Percentiles rank a stretch among this genome's conserved stretches.
These are phyloP conservation scores for Cynanchum wilfordii DNA, from an alignment of 257 asterid species.

Conservation along the genomic window DNA sequence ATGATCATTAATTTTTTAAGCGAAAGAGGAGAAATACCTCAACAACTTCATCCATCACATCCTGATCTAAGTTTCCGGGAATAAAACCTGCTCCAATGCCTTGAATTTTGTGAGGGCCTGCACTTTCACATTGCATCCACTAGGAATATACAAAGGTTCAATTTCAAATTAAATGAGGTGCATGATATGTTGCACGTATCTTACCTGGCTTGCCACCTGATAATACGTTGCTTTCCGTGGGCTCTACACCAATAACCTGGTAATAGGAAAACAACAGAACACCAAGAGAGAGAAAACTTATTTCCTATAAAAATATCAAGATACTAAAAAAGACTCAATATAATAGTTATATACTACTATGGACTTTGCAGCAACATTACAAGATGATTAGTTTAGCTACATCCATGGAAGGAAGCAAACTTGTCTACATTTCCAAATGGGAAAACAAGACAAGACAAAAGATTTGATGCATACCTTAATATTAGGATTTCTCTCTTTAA, in stretches of 20 bases:
- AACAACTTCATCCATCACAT: slow-evolving; percentile 91
- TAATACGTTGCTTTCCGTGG: slow-evolving; percentile 81
- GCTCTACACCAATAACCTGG: slow-evolving; percentile 94
- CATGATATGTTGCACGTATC: slow-evolving; percentile 30
- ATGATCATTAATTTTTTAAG: slow-evolving; percentile 3
- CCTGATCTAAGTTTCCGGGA: slow-evolving; percentile 88
- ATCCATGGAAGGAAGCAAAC: not conserved
- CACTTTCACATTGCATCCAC: slow-evolving; percentile 66
- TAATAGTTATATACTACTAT: not conserved
- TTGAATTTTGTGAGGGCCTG: slow-evolving; percentile 99
- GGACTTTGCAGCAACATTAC: not conserved
- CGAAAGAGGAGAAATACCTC: slow-evolving; percentile 46
- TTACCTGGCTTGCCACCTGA: slow-evolving; percentile 99
- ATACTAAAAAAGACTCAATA: not conserved
- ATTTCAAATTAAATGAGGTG: slow-evolving; percentile 24
- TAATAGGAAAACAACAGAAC: slow-evolving; percentile 14
- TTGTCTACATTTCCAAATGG: not conserved
- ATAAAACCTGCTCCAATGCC: slow-evolving; percentile 99
- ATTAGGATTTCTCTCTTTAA: slow-evolving; percentile 63
- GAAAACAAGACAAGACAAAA: not conserved
- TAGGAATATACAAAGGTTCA: slow-evolving; percentile 46
- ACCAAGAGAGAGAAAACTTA: not conserved
- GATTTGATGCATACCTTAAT: slow-evolving; percentile 49
- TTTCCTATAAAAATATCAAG: not conserved
- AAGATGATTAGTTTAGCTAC: not conserved